Evolutionary conservation across 78 protist species (phyloP).

Genomic region (Planoprotostelium fungivorum): DNA sequence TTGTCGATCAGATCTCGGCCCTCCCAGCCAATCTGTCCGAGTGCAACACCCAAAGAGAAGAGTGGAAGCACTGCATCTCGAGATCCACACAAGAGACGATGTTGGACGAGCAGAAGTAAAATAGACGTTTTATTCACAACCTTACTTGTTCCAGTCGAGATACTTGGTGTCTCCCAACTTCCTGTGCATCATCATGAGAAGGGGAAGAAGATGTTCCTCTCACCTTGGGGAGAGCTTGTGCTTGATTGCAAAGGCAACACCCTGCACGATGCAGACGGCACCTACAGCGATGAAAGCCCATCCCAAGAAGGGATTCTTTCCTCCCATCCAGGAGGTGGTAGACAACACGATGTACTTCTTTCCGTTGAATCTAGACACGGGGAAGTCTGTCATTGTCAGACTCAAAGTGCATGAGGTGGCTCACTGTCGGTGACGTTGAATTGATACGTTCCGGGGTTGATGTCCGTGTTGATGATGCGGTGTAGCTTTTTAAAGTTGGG

Average conservation of each 20-base stretch:
- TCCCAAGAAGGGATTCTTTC: slow-evolving; percentile 89
- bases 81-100: too few relatives aligned
- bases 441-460: slow-evolving; percentile 56
- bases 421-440: not conserved
- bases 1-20: too few relatives aligned
- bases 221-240: slow-evolving; percentile 21
- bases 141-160: slow-evolving; percentile 23
- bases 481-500: slow-evolving; percentile 92
- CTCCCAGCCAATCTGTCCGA: too few relatives aligned
- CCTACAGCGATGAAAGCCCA: slow-evolving; percentile 83
- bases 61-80: too few relatives aligned
- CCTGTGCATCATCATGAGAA: not conserved
- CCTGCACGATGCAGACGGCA: slow-evolving; percentile 64
- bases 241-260: slow-evolving; percentile 47
- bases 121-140: not conserved
- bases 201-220: not conserved
- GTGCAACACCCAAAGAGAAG: too few relatives aligned
- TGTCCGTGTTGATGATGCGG: slow-evolving; percentile 32
- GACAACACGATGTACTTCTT: slow-evolving; percentile 84
- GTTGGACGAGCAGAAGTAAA: not conserved
- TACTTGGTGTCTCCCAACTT: slow-evolving; percentile 27
- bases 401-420: not conserved
- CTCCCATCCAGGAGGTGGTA: slow-evolving; percentile 95
- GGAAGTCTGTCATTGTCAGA: slow-evolving; percentile 23
- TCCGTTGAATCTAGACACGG: slow-evolving; percentile 72